Evolutionary conservation across 257 asterid species (phyloP), one percentile per base, ranked within the genome.

Genomic region (Solanum neorickii): DNA sequence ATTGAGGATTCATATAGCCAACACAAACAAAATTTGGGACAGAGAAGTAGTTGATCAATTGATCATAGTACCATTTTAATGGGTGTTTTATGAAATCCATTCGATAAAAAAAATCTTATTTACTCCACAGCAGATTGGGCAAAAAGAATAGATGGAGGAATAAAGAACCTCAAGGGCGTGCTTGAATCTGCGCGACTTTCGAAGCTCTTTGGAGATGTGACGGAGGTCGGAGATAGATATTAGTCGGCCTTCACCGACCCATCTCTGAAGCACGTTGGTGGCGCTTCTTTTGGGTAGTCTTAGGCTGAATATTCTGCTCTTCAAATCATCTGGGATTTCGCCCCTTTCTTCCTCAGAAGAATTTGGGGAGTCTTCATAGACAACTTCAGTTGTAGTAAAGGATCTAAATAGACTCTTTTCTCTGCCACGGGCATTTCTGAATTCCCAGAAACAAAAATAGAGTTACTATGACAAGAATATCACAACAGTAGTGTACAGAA

Each of bases 281-380:
- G 92, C 97, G 68, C 99, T 95, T 91, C 98, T 90, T 91, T 93
- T 95, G 18, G 99, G 99, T 62, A 97, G 93, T 87, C 98, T 93
- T 52, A 94, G 92, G 88, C 98, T 90, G 86, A 94, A 92, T 65
- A 97, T 93, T 86, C 99, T 94, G 90, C 94, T 93, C 94, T 88
- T 97, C 65, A 97, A 87, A 92, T 97, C 99, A 75, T 97, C 98
- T 18, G 86, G 47, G 56, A 65, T 86, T 20, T 29, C 86, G 25
- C 21, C 84, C 14, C 49, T 86, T 29, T 90, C 94, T 86, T 88
- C 91, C 21, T 85, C 92, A 69, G 76, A 16, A 66, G 76, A 70
- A 69, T 86, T 88, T 83, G 86, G 69, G 29, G 88, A 5, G 25
- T 89, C 93, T 86, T 89, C 88, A 82, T 72, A 47, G 44, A 90